phyloP scores from a whole-genome alignment of 1,284 basidiomycete genomes.

The Puccinia hordei region DNA sequence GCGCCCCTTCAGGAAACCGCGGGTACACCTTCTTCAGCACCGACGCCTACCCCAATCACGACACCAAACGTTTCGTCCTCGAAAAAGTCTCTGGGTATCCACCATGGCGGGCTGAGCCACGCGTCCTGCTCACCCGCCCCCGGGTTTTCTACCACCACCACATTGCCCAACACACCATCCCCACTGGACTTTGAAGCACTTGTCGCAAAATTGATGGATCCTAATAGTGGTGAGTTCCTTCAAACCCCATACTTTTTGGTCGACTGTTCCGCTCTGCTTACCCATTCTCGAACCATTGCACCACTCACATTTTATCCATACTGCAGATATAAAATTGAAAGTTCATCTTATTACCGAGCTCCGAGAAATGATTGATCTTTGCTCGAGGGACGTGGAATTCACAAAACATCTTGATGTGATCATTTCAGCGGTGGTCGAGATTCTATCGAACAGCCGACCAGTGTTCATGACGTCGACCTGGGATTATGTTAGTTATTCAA shows the following conservation, averaged over 20 bases:
- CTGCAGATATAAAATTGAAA: constrained; percentile 61
- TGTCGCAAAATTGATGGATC: constrained; percentile 54
- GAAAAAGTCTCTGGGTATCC: neutral
- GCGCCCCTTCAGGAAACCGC: constrained; percentile 21
- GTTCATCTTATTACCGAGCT: constrained; percentile 74
- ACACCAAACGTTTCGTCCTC: constrained; percentile 24
- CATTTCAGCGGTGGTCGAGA: constrained; percentile 76
- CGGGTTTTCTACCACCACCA: constrained; percentile 9
- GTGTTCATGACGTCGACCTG: constrained; percentile 74
- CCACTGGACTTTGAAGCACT: constrained; percentile 54
- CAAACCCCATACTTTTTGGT: neutral
- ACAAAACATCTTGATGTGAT: constrained; percentile 66
- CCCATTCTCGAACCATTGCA: neutral
- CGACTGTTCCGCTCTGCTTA: neutral
- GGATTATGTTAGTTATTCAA: constrained; percentile 66
- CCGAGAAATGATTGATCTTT: constrained; percentile 80
- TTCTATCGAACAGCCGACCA: constrained; percentile 75
- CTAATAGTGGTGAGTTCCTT: constrained; percentile 52
- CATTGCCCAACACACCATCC: constrained; percentile 3
- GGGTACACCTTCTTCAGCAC: constrained; percentile 29
- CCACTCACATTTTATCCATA: neutral
- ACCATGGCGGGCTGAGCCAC: neutral
- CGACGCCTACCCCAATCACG: constrained; percentile 25
- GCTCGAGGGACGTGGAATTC: constrained; percentile 74
- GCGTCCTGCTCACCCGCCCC: constrained; percentile 39